Base-by-base conservation (phyloP, 2,329 filamentous ascomycete species). In the Stagonosporopsis rhizophila region DNA sequence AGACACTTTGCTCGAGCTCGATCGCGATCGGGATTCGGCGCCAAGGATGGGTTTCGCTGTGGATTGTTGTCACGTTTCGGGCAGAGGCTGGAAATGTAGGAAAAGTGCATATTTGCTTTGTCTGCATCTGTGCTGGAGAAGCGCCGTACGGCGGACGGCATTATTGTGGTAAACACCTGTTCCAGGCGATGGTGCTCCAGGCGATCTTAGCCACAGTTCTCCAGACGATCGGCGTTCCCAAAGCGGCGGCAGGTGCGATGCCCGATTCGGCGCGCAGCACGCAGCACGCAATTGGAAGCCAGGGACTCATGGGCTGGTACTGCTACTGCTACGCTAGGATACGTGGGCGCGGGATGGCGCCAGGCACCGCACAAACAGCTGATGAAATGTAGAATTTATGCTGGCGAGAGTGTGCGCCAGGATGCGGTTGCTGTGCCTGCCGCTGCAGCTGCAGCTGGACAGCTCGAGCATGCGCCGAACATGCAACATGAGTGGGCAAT, bases 291-390 rank as follows among this genome's bases (percentile, higher is more conserved):
- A 30, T 14, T 32, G 30, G 30, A 15, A 57, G 55, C 55, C 55
- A 19, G 48, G 35, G 51, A 50, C 51, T 55, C 28, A 20, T 47
- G 54, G 41, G 30, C 30, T 15, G 14, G 4, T 34, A 50, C 52
- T 52, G 60, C 42, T 48, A 50, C 59, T 59, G 64, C 37, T 48
- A 48, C 59, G 59, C 61, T 64, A 67, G 38, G 34, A 44, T 50
- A 39, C 54, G 47, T 11, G 7, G 25, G 57, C 56, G 50, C 58
- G 52, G 35, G 47, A 52, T 39, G 48, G 62, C 57, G 66, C 61
- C 66, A 66, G 66, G 66, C 59, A 66, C 66, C 48, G 57, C 66
- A 65, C 57, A 65, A 61, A 64, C 44, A 34, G n/a, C 51, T 62
- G 35, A 46, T 49, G 62, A 40, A 56, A 42, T 56, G 14, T 34